A percentile compares a stretch with the other conserved stretches of the same genome.
Evolutionary conservation across 768 basidiomycete species (phyloP).

Genomic region (Rhizopogon vesiculosus): DNA sequence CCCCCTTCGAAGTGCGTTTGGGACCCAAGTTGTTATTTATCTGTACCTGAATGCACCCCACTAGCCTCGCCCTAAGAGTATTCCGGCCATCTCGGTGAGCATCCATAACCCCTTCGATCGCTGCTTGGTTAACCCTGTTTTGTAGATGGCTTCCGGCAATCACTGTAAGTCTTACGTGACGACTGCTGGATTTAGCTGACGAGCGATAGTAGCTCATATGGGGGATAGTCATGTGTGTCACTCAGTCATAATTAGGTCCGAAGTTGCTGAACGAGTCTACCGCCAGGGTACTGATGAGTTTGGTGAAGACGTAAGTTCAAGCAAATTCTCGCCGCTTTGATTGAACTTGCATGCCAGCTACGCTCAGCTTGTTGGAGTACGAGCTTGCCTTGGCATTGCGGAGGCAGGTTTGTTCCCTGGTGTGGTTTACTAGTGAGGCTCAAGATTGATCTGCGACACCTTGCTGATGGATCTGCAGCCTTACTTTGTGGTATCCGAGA

Average conservation of each 20-base stretch:
- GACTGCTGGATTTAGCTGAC: not conserved
- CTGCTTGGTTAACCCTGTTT: not conserved
- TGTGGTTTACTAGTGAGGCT: conserved; percentile 59
- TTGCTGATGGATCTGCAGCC: conserved; percentile 21
- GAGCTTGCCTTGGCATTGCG: conserved; percentile 52
- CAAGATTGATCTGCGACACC: not conserved
- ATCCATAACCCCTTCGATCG: not conserved
- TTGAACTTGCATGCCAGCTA: conserved; percentile 33
- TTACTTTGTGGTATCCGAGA: conserved; percentile 61
- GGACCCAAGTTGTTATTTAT: not conserved
- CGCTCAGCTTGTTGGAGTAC: conserved; percentile 50
- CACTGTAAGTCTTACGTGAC: conserved; percentile 33
- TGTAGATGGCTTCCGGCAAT: conserved; percentile 60
- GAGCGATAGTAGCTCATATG: conserved; percentile 40
- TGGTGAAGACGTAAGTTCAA: conserved; percentile 49
- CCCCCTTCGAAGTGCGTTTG: conserved; percentile 62
- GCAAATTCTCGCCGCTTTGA: not conserved
- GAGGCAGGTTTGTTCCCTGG: conserved; percentile 70
- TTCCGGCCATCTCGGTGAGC: conserved; percentile 56
- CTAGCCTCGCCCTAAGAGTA: conserved; percentile 42
- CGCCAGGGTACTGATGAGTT: conserved; percentile 55
- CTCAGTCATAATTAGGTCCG: not conserved
- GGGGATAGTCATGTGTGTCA: conserved; percentile 54
- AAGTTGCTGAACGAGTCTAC: not conserved
- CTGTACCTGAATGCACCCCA: not conserved